A percentile compares a stretch with the other conserved stretches of the same genome.
Evolutionary conservation across 176 grass and related monocot species (phyloP).

Genomic region (Echinochloa phyllopogon): DNA sequence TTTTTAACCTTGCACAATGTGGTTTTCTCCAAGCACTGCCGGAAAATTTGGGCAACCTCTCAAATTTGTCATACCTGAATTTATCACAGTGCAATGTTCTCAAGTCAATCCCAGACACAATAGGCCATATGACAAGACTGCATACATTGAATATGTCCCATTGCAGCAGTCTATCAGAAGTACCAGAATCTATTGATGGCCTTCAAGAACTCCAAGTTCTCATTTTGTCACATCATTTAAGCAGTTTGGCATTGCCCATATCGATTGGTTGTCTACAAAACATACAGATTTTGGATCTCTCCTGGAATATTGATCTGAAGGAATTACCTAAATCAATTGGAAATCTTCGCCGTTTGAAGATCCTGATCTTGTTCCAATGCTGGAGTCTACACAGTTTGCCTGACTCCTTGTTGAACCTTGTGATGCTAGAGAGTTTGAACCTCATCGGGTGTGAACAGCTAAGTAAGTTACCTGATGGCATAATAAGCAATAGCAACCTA

Average conservation of each 20-base stretch:
- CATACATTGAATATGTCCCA: constrained; percentile 66
- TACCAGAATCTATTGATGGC: constrained; percentile 53
- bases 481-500: constrained; percentile 46
- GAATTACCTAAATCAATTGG: constrained; percentile 58
- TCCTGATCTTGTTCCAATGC: constrained; percentile 64
- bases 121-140: constrained; percentile 39
- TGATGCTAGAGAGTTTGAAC: constrained; percentile 56
- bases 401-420: constrained; percentile 50
- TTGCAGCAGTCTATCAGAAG: constrained; percentile 43
- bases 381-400: constrained; percentile 56
- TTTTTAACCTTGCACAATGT: constrained; percentile 56
- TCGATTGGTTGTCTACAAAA: constrained; percentile 45
- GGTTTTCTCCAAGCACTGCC: constrained; percentile 54
- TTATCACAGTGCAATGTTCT: constrained; percentile 61
- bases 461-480: constrained; percentile 51
- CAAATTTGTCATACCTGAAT: constrained; percentile 62
- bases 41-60: constrained; percentile 48
- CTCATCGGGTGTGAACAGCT: constrained; percentile 52
- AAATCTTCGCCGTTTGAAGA: constrained; percentile 50
- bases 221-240: constrained; percentile 48
- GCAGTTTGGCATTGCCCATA: constrained; percentile 37
- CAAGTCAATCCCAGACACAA: constrained; percentile 49
- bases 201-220: constrained; percentile 55
- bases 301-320: constrained; percentile 53
- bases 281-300: constrained; percentile 66